Conservation (phyloP, 2,329 filamentous ascomycete species). For the Parastagonospora avenae region DNA sequence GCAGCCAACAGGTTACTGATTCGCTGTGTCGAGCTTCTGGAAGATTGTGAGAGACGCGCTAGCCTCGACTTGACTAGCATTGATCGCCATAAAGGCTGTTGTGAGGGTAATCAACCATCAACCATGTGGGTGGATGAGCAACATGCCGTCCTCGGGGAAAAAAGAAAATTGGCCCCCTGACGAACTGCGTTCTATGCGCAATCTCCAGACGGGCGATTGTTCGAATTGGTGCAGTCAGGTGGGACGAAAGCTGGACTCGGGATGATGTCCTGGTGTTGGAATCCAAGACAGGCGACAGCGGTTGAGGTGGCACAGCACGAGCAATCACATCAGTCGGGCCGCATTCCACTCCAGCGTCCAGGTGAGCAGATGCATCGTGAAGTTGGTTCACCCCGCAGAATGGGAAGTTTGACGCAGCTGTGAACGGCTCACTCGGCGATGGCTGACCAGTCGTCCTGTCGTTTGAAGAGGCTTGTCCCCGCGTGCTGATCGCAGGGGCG, state of each 20-base stretch:
- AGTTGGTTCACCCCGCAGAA: conserved; percentile 10
- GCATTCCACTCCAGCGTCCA: conserved; percentile 11
- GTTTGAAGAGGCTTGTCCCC: conserved; percentile 3
- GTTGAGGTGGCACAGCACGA: conserved; percentile 6
- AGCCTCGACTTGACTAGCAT: conserved; percentile 13
- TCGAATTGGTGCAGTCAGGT: not conserved
- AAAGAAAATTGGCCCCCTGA: conserved; percentile 10
- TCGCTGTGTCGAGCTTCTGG: conserved; percentile 27
- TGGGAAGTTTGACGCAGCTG: not conserved
- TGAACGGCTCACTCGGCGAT: not conserved
- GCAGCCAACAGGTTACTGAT: conserved; percentile 4
- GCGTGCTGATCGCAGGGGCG: conserved; percentile 18
- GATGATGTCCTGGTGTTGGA: not conserved
- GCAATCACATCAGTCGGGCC: conserved; percentile 22
- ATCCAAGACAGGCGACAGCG: not conserved
- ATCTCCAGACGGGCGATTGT: too few relatives aligned
- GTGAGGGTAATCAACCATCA: conserved; percentile 12
- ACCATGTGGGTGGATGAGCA: conserved; percentile 26
- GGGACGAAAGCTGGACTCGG: not conserved
- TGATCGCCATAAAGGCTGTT: conserved; percentile 20
- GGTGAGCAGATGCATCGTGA: conserved; percentile 8
- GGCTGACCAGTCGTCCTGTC: not conserved
- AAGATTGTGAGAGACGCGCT: conserved; percentile 20
- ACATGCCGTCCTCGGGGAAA: conserved; percentile 15
- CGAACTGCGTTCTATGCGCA: not conserved